Evolutionary conservation across 2,329 filamentous ascomycete species (phyloP), one percentile per base, ranked within the genome.

Genomic region (Emergomyces africanus): DNA sequence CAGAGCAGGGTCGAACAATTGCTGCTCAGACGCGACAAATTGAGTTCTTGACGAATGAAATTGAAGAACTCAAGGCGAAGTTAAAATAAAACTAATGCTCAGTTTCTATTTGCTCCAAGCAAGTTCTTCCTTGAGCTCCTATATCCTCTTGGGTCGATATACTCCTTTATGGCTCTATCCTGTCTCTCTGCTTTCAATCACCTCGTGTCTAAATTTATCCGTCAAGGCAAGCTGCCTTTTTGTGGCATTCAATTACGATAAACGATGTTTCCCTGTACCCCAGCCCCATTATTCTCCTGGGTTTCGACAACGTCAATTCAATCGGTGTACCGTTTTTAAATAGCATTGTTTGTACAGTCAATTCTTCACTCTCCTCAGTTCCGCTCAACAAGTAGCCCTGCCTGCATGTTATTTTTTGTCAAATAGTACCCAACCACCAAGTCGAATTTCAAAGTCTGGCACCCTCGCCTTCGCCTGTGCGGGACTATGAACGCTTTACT

Each of bases 61-160:
- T 95, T 15, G 89, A 94, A 69, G 81, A 82, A 18, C 79, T 96
- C 66, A 95, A 95, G 81, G 83, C 83, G 73, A 87, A 84, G 35
- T 53, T 58, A 57, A 23, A 28, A 28, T 57, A 57, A 44, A 25
- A 42, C 42, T 49, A 49, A 44, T 15, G 12, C 12, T 25, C 14
- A 4, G 35, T 37, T 54, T 37, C 33, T 20, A 15, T 37, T 23
- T 54, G 10, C 23, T 3, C 9, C 10, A 15, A 10, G 25, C 33
- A 23, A 54, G 9, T 23, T 9, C 37, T 9, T 44, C 23, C 53
- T n/a, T 23, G 3, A 44, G n/a, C 25, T n/a, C 10, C 14, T 42
- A 28, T 44, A 39, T 15, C 35, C 4, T 20, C 23, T 55, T 55
- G 18, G 53, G 25, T 33, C 44, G 44, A 54, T 28, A 39, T 37